Evolutionary conservation across 2,329 filamentous ascomycete genomes (phyloP).

Genomic region (Coniochaeta hoffmannii): DNA sequence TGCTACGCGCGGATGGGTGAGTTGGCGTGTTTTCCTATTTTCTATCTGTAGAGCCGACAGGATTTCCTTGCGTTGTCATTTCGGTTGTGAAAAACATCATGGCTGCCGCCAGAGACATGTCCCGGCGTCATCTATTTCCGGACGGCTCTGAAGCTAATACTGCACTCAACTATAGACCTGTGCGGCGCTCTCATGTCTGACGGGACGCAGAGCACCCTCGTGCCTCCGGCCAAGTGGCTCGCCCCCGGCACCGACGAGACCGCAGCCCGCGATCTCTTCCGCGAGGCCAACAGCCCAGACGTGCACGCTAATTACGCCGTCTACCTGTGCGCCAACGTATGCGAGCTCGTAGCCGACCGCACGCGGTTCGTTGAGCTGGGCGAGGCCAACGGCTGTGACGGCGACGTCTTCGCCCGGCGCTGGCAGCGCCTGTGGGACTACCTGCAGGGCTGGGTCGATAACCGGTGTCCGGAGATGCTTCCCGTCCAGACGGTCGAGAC

Average conservation of each 20-base stretch:
- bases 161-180: slow-evolving; percentile 27
- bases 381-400: slow-evolving; percentile 34
- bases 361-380: slow-evolving; percentile 40
- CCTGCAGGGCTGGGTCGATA: slow-evolving; percentile 38
- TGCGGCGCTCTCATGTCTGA: slow-evolving; percentile 49
- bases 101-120: slow-evolving; percentile 1
- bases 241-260: slow-evolving; percentile 27
- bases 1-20: slow-evolving; percentile 50
- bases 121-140: too few species aligned
- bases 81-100: too few species aligned
- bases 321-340: slow-evolving; percentile 44
- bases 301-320: slow-evolving; percentile 54
- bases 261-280: slow-evolving; percentile 28
- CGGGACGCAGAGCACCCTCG: slow-evolving; percentile 41
- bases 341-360: slow-evolving; percentile 40
- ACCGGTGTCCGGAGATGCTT: slow-evolving; percentile 37
- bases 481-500: slow-evolving; percentile 35
- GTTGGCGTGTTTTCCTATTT: slow-evolving; percentile 7
- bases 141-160: too few species aligned
- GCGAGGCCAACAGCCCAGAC: slow-evolving; percentile 29
- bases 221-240: slow-evolving; percentile 41
- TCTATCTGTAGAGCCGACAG: neutral
- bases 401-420: slow-evolving; percentile 28
- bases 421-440: slow-evolving; percentile 43
- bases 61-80: too few species aligned